phyloP scores from a whole-genome alignment of 2,329 filamentous ascomycete genomes.

The Alternaria sp. region DNA sequence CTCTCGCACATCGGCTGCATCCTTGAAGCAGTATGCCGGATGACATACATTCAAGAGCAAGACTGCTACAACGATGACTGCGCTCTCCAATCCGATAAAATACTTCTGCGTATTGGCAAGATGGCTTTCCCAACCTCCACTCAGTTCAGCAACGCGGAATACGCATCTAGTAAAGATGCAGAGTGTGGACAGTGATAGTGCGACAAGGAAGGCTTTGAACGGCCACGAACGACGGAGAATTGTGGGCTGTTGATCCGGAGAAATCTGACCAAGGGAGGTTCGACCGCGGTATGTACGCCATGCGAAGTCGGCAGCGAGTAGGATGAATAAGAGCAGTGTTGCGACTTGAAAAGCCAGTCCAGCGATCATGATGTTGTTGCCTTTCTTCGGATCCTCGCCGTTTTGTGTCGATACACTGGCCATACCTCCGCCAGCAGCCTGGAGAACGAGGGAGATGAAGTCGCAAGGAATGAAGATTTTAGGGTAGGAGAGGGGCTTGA shows the following conservation, averaged over 20 bases:
- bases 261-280: constrained; percentile 26
- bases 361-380: constrained; percentile 58
- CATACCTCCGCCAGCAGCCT: constrained; percentile 57
- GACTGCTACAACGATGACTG: constrained; percentile 44
- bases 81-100: constrained; percentile 52
- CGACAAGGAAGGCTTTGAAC: constrained; percentile 65
- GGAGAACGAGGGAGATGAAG: constrained; percentile 56
- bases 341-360: constrained; percentile 57
- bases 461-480: constrained; percentile 63
- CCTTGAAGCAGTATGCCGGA: constrained; percentile 50
- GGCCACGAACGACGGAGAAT: constrained; percentile 44
- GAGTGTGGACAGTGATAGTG: constrained; percentile 66
- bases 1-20: constrained; percentile 31
- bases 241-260: constrained; percentile 38
- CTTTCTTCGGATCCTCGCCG: constrained; percentile 45
- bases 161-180: constrained; percentile 70
- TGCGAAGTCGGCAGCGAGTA: constrained; percentile 54
- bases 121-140: constrained; percentile 67
- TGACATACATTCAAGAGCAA: constrained; percentile 50
- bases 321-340: constrained; percentile 55
- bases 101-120: constrained; percentile 60
- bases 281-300: constrained; percentile 38
- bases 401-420: constrained; percentile 48
- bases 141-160: constrained; percentile 72
- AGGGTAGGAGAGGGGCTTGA: constrained; percentile 58